A percentile compares a stretch with the other conserved stretches of the same genome.
Evolutionary conservation across 1,284 basidiomycete genomes (phyloP).

Genomic region (Malassezia pachydermatis): DNA sequence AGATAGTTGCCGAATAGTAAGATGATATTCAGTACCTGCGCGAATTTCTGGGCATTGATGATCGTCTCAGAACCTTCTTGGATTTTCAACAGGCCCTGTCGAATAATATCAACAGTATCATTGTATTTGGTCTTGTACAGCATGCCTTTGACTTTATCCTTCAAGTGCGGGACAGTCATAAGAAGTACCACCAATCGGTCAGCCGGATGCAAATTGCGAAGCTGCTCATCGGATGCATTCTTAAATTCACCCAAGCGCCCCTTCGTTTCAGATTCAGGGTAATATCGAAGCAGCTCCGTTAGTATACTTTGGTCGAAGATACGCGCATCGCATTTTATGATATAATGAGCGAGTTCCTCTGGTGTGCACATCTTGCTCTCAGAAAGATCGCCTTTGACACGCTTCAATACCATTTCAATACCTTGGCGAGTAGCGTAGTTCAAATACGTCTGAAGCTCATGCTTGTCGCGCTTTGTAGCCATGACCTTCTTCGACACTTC

Average conservation of each 20-base stretch:
- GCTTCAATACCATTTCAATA: constrained; percentile 32
- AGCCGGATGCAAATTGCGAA: constrained; percentile 77
- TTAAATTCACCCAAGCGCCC: constrained; percentile 56
- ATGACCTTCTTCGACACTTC: constrained; percentile 57
- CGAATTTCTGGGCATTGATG: constrained; percentile 40
- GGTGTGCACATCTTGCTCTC: constrained; percentile 43
- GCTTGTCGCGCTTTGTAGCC: constrained; percentile 49
- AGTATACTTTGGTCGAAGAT: constrained; percentile 45
- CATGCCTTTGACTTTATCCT: constrained; percentile 84
- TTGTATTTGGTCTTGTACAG: constrained; percentile 56
- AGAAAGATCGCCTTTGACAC: constrained; percentile 21
- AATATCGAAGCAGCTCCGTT: constrained; percentile 43
- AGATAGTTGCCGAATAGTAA: constrained; percentile 94
- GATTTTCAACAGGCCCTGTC: constrained; percentile 28
- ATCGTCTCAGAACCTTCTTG: constrained; percentile 36
- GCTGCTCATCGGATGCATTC: constrained; percentile 74
- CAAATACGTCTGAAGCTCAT: constrained; percentile 47
- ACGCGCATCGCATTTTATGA: constrained; percentile 43
- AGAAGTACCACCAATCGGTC: constrained; percentile 94
- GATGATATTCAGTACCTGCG: constrained; percentile 52
- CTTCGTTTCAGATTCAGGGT: constrained; percentile 46
- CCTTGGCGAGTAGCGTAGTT: constrained; percentile 33
- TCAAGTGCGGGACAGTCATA: constrained; percentile 87
- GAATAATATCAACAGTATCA: constrained; percentile 39
- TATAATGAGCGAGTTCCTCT: constrained; percentile 46